Conservation (phyloP, 2,329 filamentous ascomycete genomes). For the Botrytis squamosa region DNA sequence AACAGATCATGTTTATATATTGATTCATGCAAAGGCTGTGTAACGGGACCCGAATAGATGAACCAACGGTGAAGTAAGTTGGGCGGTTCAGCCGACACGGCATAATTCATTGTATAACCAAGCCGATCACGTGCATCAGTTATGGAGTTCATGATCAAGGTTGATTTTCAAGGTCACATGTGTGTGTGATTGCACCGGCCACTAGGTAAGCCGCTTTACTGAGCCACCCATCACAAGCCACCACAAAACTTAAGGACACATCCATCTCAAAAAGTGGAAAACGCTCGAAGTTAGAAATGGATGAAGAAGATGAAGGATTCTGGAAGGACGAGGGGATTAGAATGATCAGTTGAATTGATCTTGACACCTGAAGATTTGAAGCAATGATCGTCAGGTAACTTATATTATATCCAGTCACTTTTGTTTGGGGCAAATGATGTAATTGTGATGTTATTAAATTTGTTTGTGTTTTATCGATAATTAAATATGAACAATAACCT, state of each 20-base stretch:
- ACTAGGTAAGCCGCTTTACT: neutral
- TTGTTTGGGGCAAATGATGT: neutral
- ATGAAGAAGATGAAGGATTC: neutral
- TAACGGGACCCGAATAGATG: neutral
- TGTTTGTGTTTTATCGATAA: neutral
- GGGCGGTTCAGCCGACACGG: neutral
- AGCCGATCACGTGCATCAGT: neutral
- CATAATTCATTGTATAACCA: neutral
- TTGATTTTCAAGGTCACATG: neutral
- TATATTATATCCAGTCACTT: neutral
- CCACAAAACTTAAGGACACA: neutral
- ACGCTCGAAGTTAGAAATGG: neutral
- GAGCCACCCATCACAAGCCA: neutral
- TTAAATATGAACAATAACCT: neutral
- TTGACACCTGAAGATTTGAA: neutral
- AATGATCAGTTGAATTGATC: neutral
- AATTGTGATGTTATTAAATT: slow-evolving; percentile 1
- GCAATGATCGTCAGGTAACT: neutral
- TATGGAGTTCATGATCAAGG: neutral
- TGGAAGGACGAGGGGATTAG: neutral
- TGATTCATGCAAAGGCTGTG: neutral
- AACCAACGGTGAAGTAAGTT: neutral
- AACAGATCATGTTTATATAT: neutral
- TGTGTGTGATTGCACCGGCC: neutral
- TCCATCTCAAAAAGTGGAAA: neutral